Evolutionary conservation across 257 asterid species (phyloP), one percentile per base, ranked within the genome.

Genomic region (Penstemon barbatus): DNA sequence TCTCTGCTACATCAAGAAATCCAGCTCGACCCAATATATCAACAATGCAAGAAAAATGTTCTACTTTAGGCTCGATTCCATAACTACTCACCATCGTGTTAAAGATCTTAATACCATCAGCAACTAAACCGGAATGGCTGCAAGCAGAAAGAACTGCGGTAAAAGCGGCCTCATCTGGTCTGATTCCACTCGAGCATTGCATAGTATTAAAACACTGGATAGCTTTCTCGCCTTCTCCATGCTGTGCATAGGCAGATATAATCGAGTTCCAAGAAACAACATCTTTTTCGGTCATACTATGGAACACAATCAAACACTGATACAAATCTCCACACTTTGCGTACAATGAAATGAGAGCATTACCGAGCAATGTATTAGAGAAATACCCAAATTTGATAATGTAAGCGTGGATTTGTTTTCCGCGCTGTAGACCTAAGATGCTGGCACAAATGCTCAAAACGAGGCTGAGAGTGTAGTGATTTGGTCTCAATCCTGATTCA

Each of bases 61-160:
- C 78, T 62, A 68, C 72, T 19, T 82, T 89, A 7, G 94, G 96
- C 57, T 80, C 83, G 10, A 89, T 68, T 7, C 80, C 82, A 7
- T 75, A 79, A 12, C 37, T 46, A 53, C 70, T 79, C 48, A 83
- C 81, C 94, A 91, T 86, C 60, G 78, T 48, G 66, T 72, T 83
- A 59, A 91, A 91, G 19, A 91, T 79, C 56, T 63, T 71, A 75
- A 84, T 75, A 10, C 87, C 98, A 10, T 85, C 89, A 10, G 74
- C 50, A 62, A 91, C 86, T 68, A 87, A 75, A 66, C 96, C 96
- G 4, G 98, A 84, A 55, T 82, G 95, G 74, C 96, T 91, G 77
- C 96, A 87, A 72, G 96, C 98, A 12, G 98, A 84, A 59, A 91
- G 94, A 55, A 89, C 85, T 45, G 89, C 91, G 40, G 93, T 91